Evolutionary conservation across 2,329 filamentous ascomycete genomes (phyloP).

Genomic region (Talaromyces sp.): DNA sequence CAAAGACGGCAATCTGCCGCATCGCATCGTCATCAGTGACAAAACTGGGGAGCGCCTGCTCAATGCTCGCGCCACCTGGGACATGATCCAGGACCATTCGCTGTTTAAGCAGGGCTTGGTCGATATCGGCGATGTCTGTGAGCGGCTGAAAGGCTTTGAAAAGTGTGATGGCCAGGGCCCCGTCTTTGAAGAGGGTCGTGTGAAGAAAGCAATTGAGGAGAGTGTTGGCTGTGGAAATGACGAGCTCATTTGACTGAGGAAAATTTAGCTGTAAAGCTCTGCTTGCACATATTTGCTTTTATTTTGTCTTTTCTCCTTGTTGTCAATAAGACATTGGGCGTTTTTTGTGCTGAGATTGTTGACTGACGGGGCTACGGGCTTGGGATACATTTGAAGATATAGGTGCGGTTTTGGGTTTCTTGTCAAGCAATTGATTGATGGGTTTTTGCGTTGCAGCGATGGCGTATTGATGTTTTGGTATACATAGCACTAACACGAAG

Average conservation of each 20-base stretch:
- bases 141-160: slow-evolving; percentile 67
- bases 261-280: background rate
- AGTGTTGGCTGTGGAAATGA: slow-evolving; percentile 73
- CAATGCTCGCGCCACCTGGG: slow-evolving; percentile 78
- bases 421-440: background rate
- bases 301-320: background rate
- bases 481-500: background rate
- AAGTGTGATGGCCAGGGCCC: slow-evolving; percentile 84
- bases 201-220: slow-evolving; percentile 69
- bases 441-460: slow-evolving; percentile 6
- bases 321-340: background rate
- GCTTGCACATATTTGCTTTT: background rate
- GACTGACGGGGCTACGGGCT: background rate
- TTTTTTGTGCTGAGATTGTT: background rate
- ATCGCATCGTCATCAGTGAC: slow-evolving; percentile 63
- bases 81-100: slow-evolving; percentile 76
- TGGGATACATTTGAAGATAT: background rate
- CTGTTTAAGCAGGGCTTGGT: slow-evolving; percentile 71
- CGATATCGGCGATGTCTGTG: slow-evolving; percentile 75
- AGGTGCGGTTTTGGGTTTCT: background rate
- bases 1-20: slow-evolving; percentile 45
- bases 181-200: slow-evolving; percentile 73
- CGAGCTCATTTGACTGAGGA: slow-evolving; percentile 58
- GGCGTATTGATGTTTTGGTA: background rate
- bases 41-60: slow-evolving; percentile 62